These are phyloP conservation scores for Gypsophila paniculata DNA, from an alignment of 179 eudicot species.

Conservation along the genomic window DNA sequence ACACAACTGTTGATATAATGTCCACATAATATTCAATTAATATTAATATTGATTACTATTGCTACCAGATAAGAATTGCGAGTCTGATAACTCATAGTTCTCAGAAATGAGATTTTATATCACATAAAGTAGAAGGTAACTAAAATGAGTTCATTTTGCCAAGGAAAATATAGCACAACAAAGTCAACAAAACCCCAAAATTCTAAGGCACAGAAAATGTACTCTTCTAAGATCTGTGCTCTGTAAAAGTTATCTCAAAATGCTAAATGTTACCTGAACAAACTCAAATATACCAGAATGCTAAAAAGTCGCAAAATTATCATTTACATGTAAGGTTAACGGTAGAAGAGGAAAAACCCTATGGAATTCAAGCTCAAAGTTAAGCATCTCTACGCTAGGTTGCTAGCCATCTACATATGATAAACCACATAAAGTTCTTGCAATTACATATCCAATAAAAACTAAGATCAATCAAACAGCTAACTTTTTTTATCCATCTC, in stretches of 20 bases:
- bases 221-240: too few species aligned
- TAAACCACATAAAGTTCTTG: background rate
- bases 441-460: background rate
- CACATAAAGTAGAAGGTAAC: too few species aligned
- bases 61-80: background rate
- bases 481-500: background rate
- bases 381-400: constrained; percentile 1
- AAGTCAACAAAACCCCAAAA: too few species aligned
- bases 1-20: constrained; percentile 6
- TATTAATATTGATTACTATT: too few species aligned
- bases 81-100: background rate
- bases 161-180: too few species aligned
- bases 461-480: background rate
- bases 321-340: background rate
- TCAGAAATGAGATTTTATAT: too few species aligned
- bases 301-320: background rate
- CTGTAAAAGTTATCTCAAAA: too few species aligned
- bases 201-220: too few species aligned
- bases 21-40: background rate
- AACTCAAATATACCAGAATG: too few species aligned
- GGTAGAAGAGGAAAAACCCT: background rate
- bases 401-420: background rate
- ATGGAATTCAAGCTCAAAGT: background rate
- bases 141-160: too few species aligned
- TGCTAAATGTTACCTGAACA: too few species aligned